Evolutionary conservation across 225 moss, liverwort and hornwort genomes (phyloP).

Genomic region (Marchantia paleacea): DNA sequence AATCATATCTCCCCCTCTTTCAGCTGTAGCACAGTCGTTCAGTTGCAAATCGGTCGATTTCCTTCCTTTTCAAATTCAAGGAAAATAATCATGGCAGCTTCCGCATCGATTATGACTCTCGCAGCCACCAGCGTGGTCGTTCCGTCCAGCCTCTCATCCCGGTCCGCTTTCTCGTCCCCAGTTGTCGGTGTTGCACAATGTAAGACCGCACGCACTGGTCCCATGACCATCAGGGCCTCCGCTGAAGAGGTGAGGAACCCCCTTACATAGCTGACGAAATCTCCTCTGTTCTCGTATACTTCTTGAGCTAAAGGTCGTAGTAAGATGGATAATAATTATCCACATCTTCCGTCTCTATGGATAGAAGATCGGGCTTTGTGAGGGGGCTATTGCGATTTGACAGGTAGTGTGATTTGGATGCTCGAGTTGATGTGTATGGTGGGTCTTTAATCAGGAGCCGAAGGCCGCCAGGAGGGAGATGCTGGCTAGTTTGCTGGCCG

Average conservation of each 20-base stretch:
- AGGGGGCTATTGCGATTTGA: neutral
- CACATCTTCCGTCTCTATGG: neutral
- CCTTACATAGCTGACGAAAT: too few relatives aligned
- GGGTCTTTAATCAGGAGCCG: slow-evolving; percentile 36
- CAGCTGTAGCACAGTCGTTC: too few relatives aligned
- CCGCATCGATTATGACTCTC: neutral
- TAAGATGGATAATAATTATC: too few relatives aligned
- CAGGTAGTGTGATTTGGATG: neutral
- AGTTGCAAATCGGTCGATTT: too few relatives aligned
- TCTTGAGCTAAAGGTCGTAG: too few relatives aligned
- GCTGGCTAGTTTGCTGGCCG: slow-evolving; percentile 65
- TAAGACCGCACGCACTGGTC: neutral
- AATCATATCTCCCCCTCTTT: neutral
- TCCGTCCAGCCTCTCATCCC: slow-evolving; percentile 6
- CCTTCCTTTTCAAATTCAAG: neutral
- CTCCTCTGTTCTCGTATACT: too few relatives aligned
- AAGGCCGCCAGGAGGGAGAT: slow-evolving; percentile 58
- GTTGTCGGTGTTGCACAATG: slow-evolving; percentile 11
- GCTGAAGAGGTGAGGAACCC: neutral
- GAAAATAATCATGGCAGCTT: slow-evolving; percentile 5
- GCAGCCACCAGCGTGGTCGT: neutral
- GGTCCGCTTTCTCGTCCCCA: neutral
- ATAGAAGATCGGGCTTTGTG: neutral
- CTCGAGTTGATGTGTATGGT: too few relatives aligned
- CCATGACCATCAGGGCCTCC: neutral